Base-by-base conservation (phyloP, 2,329 filamentous ascomycete species). In the Colletotrichum caudatum region DNA sequence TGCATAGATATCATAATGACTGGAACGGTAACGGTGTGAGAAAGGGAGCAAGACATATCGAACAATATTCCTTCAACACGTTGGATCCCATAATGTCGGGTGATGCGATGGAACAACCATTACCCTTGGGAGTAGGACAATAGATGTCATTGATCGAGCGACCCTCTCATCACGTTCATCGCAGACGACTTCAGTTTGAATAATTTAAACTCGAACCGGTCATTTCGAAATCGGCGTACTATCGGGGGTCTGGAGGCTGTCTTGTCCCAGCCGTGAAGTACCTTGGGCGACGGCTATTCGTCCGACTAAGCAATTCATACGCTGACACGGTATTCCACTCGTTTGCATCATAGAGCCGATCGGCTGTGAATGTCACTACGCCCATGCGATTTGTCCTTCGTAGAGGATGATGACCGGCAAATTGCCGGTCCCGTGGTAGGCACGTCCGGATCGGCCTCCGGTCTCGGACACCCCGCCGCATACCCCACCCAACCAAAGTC, bases 1-100 rank as follows among this genome's bases (percentile, higher is more conserved):
- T 37, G 33, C n/a, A 64, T 50, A 35, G 65, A 72, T 69, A 72
- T 66, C 65, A 72, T 72, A 60, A 64, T 72, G 46, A 50, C 26
- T 58, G 37, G 11, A n/a, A 44, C 8, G n/a, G 33, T 41, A 23
- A 59, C 1, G 41, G 50, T 16, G 6, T 64, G 6, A 5, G 33
- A 54, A 53, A 7, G 9, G 14, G 11, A 37, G 1, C 7, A 33
- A 39, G 23, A 16, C 0, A 26, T 37, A 6, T 23, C 1, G 29
- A 11, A 14, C n/a, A 51, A 5, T n/a, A 16, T 2, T 11, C 11
- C 12, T 26, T 39, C 8, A 2, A 5, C 12, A 26, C 2, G 14
- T 41, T 9, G 35, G 23, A 8, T 39, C 26, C 35, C 35, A 41
- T 8, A 6, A 16, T 35, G 11, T 23, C 6, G 11, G 35, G 53